These are phyloP conservation scores for Umbelopsis vinacea DNA, from an alignment of 192 early-diverging fungal genomes.

Conservation along the genomic window DNA sequence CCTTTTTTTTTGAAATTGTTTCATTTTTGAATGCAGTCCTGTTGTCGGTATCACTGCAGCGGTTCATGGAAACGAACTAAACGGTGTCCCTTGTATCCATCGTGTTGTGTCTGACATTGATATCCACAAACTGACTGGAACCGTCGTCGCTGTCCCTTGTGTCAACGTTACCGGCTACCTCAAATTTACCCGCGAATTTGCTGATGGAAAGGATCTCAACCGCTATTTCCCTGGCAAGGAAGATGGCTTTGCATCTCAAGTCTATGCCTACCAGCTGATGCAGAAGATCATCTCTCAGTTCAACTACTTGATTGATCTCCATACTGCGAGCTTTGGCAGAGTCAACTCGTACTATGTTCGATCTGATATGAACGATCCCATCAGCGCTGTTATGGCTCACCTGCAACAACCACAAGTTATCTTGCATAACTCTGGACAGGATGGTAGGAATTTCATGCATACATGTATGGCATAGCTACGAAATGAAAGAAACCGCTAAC, in stretches of 20 bases:
- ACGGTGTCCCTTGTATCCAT: conserved; percentile 91
- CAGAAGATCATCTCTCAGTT: conserved; percentile 80
- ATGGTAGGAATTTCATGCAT: conserved; percentile 51
- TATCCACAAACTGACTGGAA: conserved; percentile 73
- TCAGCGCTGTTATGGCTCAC: conserved; percentile 73
- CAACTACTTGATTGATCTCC: conserved; percentile 86
- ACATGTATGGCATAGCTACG: neutral
- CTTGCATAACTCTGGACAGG: conserved; percentile 69
- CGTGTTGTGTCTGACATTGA: conserved; percentile 81
- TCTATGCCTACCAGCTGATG: conserved; percentile 84
- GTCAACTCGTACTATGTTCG: conserved; percentile 90
- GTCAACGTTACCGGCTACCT: conserved; percentile 87
- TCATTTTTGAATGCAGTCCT: conserved; percentile 12
- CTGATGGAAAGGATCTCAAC: conserved; percentile 89
- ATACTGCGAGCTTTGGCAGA: conserved; percentile 85
- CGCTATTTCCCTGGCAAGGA: conserved; percentile 79
- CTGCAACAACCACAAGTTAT: conserved; percentile 87
- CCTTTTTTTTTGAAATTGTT: neutral
- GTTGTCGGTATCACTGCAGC: conserved; percentile 70
- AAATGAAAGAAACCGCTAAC: neutral
- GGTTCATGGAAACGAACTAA: conserved; percentile 91
- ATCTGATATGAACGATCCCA: conserved; percentile 80
- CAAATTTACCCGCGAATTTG: conserved; percentile 77
- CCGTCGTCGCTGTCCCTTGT: conserved; percentile 88
- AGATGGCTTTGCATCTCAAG: conserved; percentile 77